Evolutionary conservation across 179 eudicot genomes (phyloP).

Genomic region (Dionaea muscipula): DNA sequence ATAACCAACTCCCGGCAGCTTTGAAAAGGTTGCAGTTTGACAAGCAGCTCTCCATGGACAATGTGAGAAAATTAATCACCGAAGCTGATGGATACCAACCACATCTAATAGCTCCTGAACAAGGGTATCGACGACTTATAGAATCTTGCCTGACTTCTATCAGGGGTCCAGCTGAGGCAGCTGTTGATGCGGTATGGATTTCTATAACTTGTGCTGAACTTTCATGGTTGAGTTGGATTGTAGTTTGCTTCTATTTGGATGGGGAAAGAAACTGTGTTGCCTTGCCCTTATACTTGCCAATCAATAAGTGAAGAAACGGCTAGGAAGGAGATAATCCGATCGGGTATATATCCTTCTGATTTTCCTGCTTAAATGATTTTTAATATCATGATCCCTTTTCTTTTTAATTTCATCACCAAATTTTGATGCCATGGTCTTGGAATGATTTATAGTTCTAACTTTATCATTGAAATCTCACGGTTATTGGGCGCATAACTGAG

Average conservation of each 20-base stretch:
- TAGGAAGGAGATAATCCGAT: too few relatives aligned
- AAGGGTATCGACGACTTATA: slow-evolving; percentile 88
- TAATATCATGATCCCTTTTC: too few relatives aligned
- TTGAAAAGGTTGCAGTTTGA: slow-evolving; percentile 92
- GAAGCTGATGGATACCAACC: slow-evolving; percentile 99
- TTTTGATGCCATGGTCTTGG: too few relatives aligned
- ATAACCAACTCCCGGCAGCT: slow-evolving; percentile 92
- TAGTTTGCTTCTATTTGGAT: not conserved
- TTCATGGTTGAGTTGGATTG: not conserved
- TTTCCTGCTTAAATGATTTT: too few relatives aligned
- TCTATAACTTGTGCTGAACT: not conserved
- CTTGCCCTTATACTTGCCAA: not conserved
- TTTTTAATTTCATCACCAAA: too few relatives aligned
- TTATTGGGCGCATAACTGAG: too few relatives aligned
- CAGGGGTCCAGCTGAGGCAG: slow-evolving; percentile 91
- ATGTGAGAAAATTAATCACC: slow-evolving; percentile 70
- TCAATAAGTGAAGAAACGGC: not conserved
- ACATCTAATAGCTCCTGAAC: slow-evolving; percentile 96
- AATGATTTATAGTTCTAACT: too few relatives aligned
- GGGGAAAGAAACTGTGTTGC: too few relatives aligned
- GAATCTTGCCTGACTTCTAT: slow-evolving; percentile 67
- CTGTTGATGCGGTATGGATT: slow-evolving; percentile 81
- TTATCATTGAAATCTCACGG: too few relatives aligned
- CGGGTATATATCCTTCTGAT: too few relatives aligned
- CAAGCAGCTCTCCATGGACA: slow-evolving; percentile 87